Evolutionary conservation across 2,329 filamentous ascomycete genomes (phyloP), one percentile per base, ranked within the genome.

Genomic region (Calonectria pteridis): DNA sequence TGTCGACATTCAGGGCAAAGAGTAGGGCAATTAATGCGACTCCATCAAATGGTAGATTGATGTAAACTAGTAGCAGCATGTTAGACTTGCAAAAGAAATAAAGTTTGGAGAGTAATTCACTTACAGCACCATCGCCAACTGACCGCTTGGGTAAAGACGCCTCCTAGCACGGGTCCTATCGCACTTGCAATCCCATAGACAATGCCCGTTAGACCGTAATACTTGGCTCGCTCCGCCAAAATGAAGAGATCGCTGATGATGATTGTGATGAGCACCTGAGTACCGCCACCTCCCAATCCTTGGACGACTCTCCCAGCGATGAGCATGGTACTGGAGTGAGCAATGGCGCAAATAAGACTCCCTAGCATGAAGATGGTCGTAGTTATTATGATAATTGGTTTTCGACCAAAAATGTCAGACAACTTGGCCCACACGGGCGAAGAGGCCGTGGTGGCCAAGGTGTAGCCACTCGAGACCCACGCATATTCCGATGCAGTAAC

Each of bases 1-100:
- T 93, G 81, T 94, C 90, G 37, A 95, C 84, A 77, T 93, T 91
- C 23, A 95, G 88, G 71, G 92, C 89, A 76, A 94, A 89, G 58
- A 93, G 77, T 14, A 91, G 82, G 13, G 89, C 83, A 35, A 84
- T 46, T 33, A 90, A 84, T 13, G 84, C 87, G 3, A 86, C 75
- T 3, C 86, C 88, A 4, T 84, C 84, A 37, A 88, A 82, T 11
- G 87, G 87, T 16, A 88, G 77, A 80, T 95, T 94, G 80, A 94
- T 89, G 79, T 91, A 92, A 81, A 92, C 77, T 79, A 33, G 4
- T 11, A 2, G 2, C 0, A 4, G 23, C 0, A 23, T 50, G 5
- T 51, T 31, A 71, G 29, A 2, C 1, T 13, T 9, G 29, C 2
- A 9, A 11, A 50, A 7, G 9, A n/a, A 6, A 28, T 35, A 6